Evolutionary conservation across 768 basidiomycete genomes (phyloP), one percentile per base, ranked within the genome.

Genomic region (Boletus edulis): DNA sequence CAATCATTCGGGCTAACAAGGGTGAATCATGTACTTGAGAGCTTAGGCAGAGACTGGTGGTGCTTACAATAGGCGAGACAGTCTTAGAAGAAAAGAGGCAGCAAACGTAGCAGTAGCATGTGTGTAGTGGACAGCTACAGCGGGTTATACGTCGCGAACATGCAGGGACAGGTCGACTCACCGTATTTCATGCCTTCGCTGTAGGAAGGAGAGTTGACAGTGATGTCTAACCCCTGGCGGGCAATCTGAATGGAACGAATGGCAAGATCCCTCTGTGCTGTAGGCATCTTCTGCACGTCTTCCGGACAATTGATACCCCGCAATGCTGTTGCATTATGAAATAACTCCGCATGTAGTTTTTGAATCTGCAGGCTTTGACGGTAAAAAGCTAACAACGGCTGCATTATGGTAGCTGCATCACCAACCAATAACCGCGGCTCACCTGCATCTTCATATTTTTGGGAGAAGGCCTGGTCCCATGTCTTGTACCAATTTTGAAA

Each of bases 61-160:
- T 24, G 73, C 90, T 72, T 67, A 93, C 91, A 97, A 95, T 39
- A 98, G 78, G 24, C 94, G 84, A 37, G 87, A 84, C 46, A 97
- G 76, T 32, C 94, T 86, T 46, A 98, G 78, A 55, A 96, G 77
- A 71, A 98, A 89, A 4, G 92, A 91, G 13, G 94, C 94, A 20
- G 91, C 83, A 73, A 98, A 98, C 0, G 94, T 96, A 6, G 94
- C 94, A 29, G 92, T 91, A 40, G 91, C 91, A 67, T 98, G 94
- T 14, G 89, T 89, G 63, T 90, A 89, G 66, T 91, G 87, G n/a
- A 94, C 89, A 15, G 92, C 91, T 91, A 60, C 18, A 20, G 11
- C 18, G 22, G 29, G 38, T 62, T 45, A 56, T 44, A 51, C 24
- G 13, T 51, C 27, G 49, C 57, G 13, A 48, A 52, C 32, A 18